Evolutionary conservation across 345 rosid species (phyloP).

Genomic region (Trapa bicornis): DNA sequence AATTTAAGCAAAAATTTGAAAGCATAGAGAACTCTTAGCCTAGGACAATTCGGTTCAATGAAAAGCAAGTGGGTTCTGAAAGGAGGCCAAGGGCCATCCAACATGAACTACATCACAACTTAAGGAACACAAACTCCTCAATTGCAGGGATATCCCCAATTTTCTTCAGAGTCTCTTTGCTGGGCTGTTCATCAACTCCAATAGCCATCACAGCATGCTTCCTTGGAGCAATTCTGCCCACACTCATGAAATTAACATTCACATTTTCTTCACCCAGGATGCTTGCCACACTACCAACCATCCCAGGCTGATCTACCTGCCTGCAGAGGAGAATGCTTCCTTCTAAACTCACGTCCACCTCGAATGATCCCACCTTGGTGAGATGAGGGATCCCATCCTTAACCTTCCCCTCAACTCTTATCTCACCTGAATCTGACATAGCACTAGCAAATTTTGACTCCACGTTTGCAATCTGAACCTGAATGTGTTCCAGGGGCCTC

Average conservation of each 20-base stretch:
- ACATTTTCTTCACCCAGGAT: constrained; percentile 66
- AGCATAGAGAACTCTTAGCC: not conserved
- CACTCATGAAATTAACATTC: constrained; percentile 76
- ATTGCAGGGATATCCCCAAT: constrained; percentile 57
- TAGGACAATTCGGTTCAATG: not conserved
- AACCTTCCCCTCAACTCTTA: constrained; percentile 61
- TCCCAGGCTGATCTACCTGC: constrained; percentile 79
- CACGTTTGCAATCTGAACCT: constrained; percentile 63
- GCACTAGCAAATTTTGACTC: constrained; percentile 69
- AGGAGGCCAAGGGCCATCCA: not conserved
- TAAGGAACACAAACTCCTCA: constrained; percentile 70
- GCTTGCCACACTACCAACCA: constrained; percentile 67
- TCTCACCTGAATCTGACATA: constrained; percentile 60
- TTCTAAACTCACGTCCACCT: constrained; percentile 74
- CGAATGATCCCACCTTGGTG: constrained; percentile 67
- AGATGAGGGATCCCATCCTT: constrained; percentile 69
- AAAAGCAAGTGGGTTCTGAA: not conserved
- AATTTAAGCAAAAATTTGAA: not conserved
- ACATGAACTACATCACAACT: constrained; percentile 16
- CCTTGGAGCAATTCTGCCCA: constrained; percentile 73
- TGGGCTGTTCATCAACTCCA: constrained; percentile 67
- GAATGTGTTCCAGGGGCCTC: constrained; percentile 54
- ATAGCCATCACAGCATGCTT: constrained; percentile 82
- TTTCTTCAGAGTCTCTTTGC: constrained; percentile 37
- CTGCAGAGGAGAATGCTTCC: constrained; percentile 69